Conservation (phyloP, 305 asterid species). For the Fraxinus ornus region DNA sequence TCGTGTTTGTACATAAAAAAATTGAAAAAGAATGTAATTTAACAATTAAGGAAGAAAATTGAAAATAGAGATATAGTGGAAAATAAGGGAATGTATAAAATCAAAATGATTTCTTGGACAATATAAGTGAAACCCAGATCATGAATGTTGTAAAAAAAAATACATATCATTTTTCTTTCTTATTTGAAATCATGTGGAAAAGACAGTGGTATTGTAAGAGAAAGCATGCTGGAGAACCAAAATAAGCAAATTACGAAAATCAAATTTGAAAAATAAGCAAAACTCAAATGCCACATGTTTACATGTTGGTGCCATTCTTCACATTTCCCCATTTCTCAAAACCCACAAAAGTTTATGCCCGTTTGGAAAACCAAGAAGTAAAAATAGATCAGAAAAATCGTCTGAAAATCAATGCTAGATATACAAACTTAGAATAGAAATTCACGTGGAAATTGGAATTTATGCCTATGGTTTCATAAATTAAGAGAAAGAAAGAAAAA, state of each 20-base stretch:
- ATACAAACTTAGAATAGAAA: not conserved
- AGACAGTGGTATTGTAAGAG: not conserved
- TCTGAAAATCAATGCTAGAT: not conserved
- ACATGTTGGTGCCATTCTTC: no score
- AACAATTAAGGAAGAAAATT: not conserved
- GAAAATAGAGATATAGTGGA: not conserved
- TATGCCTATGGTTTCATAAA: no score
- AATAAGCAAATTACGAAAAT: no score
- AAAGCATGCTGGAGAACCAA: no score
- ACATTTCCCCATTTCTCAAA: no score
- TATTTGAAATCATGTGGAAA: not conserved
- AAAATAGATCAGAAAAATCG: not conserved
- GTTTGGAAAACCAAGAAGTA: not conserved
- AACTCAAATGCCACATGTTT: no score
- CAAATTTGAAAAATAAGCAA: no score
- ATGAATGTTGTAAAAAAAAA: slow-evolving; percentile 2
- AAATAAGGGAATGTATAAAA: not conserved
- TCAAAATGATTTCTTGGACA: not conserved
- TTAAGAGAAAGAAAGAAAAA: no score
- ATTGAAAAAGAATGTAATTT: not conserved
- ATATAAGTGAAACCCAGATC: slow-evolving; percentile 32
- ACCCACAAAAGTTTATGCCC: not conserved
- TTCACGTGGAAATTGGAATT: not conserved
- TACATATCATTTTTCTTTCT: not conserved
- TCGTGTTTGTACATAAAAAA: slow-evolving; percentile 31